Percentiles rank a stretch among this genome's conserved stretches.
These are phyloP conservation scores for Wickerhamiella sergipiensis DNA, from an alignment of 805 yeast species.

Conservation along the genomic window DNA sequence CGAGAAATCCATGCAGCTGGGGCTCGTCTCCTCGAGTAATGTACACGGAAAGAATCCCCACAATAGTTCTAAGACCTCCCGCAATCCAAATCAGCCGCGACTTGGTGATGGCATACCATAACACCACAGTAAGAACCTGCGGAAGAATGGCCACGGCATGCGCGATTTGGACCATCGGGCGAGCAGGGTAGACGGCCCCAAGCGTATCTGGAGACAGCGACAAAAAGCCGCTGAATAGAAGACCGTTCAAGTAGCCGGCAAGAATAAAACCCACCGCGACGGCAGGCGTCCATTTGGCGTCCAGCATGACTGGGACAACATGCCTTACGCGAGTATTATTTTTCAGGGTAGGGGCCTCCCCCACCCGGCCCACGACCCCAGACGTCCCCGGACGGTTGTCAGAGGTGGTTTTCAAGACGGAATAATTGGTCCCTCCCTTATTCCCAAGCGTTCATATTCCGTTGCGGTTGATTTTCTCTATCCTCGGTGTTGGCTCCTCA, in stretches of 20 bases:
- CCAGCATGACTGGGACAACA: not conserved
- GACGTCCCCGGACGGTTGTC: too few relatives aligned
- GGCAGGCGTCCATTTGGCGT: constrained; percentile 1
- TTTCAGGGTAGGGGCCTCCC: not conserved
- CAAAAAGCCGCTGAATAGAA: constrained; percentile 1
- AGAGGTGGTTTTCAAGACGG: too few relatives aligned
- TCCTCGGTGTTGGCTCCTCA: too few relatives aligned
- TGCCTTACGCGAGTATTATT: not conserved
- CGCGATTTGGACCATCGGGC: constrained; percentile 65
- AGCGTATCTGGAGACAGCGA: constrained; percentile 54
- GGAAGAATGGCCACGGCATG: constrained; percentile 80
- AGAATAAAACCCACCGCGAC: not conserved
- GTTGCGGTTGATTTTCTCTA: too few relatives aligned
- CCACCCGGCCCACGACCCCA: too few relatives aligned
- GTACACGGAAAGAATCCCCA: constrained; percentile 81
- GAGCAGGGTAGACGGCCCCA: constrained; percentile 75
- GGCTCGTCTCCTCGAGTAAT: constrained; percentile 48
- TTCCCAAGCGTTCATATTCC: too few relatives aligned
- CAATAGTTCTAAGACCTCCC: constrained; percentile 56
- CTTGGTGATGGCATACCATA: constrained; percentile 13
- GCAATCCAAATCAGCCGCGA: constrained; percentile 20
- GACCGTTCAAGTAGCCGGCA: constrained; percentile 6
- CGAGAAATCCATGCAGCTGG: constrained; percentile 11
- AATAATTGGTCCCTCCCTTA: too few relatives aligned
- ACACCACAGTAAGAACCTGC: constrained; percentile 42